These are phyloP conservation scores for Penicillium longicatenatum DNA, from an alignment of 495 filamentous ascomycete species.

Conservation along the genomic window DNA sequence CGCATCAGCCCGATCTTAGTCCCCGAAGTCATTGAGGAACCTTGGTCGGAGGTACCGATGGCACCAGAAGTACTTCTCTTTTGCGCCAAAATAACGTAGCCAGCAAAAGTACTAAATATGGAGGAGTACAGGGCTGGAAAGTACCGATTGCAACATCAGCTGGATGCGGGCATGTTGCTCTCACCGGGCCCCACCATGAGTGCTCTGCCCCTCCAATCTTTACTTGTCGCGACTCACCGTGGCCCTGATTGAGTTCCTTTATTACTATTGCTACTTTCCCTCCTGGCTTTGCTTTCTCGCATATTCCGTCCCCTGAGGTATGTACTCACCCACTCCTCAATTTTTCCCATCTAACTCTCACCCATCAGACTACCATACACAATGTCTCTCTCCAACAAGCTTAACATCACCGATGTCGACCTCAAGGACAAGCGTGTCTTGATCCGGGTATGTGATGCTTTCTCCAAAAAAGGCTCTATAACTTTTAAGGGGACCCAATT, in stretches of 20 bases:
- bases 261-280: constrained; percentile 5
- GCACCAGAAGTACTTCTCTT: constrained; percentile 9
- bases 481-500: background rate
- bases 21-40: constrained; percentile 31
- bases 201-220: constrained; percentile 29
- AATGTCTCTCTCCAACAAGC: constrained; percentile 99
- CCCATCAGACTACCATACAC: constrained; percentile 30
- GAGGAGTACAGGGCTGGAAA: constrained; percentile 14
- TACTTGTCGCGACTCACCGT: constrained; percentile 33
- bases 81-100: background rate
- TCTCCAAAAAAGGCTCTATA: background rate
- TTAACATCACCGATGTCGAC: constrained; percentile 93
- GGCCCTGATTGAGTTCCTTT: constrained; percentile 27
- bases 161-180: constrained; percentile 20
- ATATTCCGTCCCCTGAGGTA: constrained; percentile 18
- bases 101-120: constrained; percentile 11
- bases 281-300: constrained; percentile 12
- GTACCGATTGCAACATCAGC: constrained; percentile 17
- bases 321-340: background rate
- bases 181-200: constrained; percentile 33
- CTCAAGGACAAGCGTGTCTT: constrained; percentile 97
- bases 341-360: background rate
- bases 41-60: constrained; percentile 3
- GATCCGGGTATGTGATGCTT: constrained; percentile 72
- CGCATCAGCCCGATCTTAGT: constrained; percentile 49